Evolutionary conservation across 2,329 filamentous ascomycete species (phyloP), one percentile per base, ranked within the genome.

Genomic region (Coleophoma eucalyptorum): DNA sequence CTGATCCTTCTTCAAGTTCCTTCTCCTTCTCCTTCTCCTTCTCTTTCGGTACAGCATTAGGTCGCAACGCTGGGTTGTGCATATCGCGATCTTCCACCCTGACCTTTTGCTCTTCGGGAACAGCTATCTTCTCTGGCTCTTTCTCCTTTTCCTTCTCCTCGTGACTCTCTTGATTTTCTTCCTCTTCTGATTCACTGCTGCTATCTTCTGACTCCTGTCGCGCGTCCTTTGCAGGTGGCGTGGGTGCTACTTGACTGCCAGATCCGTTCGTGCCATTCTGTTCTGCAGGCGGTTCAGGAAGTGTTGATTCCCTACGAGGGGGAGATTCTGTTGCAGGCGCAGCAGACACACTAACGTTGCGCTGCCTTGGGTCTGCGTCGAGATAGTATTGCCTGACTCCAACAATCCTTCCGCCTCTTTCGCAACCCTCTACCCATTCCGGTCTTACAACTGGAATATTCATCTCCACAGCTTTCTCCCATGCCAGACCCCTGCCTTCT

Each of bases 361-460:
- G 59, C 50, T 64, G 62, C 55, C 61, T 59, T 41, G 66, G 66
- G 65, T 89, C 86, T 3, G 93, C 94, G 65, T 97, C 92, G 32
- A 99, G 79, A 69, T 99, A 99, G 72, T 97, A 99, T 60, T 92
- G 92, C 61, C 94, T 86, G 31, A 97, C 94, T 46, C 93, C 91
- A 3, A 97, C 86, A 56, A 99, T 96, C 53, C 91, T 84, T 42
- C 93, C 93, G 68, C 90, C 92, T 58, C 88, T 81, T 72, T 97
- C 93, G 67, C 94, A 99, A n/a, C 91, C 93, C 61, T 96, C 89
- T 31, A 99, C 82, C 94, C 94, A 99, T 69, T 99, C 94, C 18
- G 94, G 94, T 37, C 94, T 83, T 19, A 99, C 94, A 11, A 99
- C 90, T 7, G 94, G 94, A 49, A 99, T 96, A 69, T 97, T 99